Conservation (phyloP, 78 protist species). For the Ministeria vibrans region DNA sequence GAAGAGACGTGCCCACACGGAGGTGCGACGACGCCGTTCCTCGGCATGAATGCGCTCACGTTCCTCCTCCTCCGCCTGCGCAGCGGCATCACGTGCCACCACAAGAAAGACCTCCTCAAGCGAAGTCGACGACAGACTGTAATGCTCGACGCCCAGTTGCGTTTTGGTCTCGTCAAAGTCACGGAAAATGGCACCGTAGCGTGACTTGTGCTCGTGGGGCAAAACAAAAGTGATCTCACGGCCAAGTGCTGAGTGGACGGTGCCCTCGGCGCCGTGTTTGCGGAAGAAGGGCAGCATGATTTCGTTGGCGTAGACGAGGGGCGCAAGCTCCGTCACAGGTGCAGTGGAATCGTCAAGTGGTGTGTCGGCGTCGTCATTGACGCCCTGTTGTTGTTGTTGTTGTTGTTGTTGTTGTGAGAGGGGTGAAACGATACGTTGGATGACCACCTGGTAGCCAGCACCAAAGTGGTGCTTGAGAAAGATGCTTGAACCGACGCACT, state of each 20-base stretch:
- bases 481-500: constrained; percentile 15
- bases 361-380: background rate
- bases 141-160: background rate
- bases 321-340: background rate
- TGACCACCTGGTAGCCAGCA: constrained; percentile 26
- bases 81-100: background rate
- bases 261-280: background rate
- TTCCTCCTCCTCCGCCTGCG: background rate
- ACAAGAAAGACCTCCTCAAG: constrained; percentile 10
- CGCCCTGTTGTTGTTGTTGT: background rate
- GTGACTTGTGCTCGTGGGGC: background rate
- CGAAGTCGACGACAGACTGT: background rate
- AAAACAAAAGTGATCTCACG: background rate
- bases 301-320: background rate
- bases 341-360: background rate
- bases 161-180: background rate
- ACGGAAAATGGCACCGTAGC: background rate
- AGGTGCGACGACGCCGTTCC: no score
- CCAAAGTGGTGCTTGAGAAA: constrained; percentile 30
- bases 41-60: no score
- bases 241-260: background rate
- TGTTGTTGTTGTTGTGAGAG: background rate
- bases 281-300: background rate
- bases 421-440: background rate
- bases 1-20: no score